Evolutionary conservation across 768 basidiomycete species (phyloP).

Genomic region (Podaxis pistillaris): DNA sequence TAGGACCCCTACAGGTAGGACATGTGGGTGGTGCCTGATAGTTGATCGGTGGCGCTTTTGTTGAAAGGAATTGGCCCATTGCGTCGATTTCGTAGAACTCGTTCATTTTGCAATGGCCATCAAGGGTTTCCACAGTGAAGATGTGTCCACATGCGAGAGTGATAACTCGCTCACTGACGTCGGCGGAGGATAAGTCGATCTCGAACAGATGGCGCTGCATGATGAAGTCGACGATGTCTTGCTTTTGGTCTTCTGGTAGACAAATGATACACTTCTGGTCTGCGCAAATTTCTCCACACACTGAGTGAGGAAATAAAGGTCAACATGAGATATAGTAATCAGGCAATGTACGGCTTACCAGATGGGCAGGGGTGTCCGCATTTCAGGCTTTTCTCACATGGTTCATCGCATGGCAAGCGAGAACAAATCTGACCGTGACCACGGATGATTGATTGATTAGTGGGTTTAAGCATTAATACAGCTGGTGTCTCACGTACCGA

Average conservation of each 20-base stretch:
- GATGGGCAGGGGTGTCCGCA: too few relatives aligned
- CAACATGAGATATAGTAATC: too few relatives aligned
- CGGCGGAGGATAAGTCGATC: constrained; percentile 31
- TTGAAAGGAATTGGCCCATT: constrained; percentile 33
- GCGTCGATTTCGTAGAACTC: constrained; percentile 46
- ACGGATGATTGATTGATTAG: too few relatives aligned
- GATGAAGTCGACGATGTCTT: constrained; percentile 58
- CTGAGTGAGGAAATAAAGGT: constrained; percentile 29
- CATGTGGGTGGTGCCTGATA: constrained; percentile 48
- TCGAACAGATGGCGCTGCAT: constrained; percentile 50
- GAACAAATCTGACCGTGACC: too few relatives aligned
- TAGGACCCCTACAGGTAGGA: constrained; percentile 58
- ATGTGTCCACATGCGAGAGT: constrained; percentile 64
- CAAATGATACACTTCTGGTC: constrained; percentile 56
- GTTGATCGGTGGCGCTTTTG: constrained; percentile 26
- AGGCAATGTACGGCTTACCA: too few relatives aligned
- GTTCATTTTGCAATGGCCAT: constrained; percentile 51
- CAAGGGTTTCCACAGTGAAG: constrained; percentile 72
- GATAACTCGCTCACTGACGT: constrained; percentile 40
- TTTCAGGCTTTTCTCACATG: too few relatives aligned
- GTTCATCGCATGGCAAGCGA: too few relatives aligned
- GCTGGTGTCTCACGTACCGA: constrained; percentile 44
- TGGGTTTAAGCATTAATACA: too few relatives aligned
- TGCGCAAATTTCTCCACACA: constrained; percentile 65
- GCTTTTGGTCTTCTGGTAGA: constrained; percentile 33